Evolutionary conservation across 164 flowering plant genomes (phyloP).

Genomic region (Nymphaea colorata): DNA sequence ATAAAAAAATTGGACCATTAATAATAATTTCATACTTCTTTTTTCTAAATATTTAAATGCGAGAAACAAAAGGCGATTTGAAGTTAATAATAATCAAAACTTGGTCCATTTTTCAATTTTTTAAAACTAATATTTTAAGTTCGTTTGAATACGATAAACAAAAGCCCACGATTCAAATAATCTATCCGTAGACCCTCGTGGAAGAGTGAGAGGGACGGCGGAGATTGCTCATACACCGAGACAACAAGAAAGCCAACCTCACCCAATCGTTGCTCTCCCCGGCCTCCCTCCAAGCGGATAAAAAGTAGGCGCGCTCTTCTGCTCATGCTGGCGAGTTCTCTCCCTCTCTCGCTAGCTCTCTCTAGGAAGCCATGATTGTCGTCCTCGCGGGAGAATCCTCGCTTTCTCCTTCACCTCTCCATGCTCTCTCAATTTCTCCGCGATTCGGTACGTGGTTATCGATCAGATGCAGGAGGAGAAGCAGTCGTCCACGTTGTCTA

Average conservation of each 20-base stretch:
- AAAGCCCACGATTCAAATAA: no score
- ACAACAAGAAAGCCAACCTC: not conserved
- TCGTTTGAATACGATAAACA: no score
- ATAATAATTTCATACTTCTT: no score
- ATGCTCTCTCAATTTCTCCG: not conserved
- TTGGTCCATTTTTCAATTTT: no score
- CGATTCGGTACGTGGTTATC: not conserved
- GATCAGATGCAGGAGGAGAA: not conserved
- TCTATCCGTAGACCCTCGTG: no score
- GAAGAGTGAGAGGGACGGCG: not conserved
- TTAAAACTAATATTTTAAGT: no score
- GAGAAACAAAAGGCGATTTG: no score
- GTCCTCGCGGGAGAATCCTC: not conserved
- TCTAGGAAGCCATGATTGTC: not conserved
- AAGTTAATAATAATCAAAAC: no score
- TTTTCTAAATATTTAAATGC: no score
- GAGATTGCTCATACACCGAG: not conserved
- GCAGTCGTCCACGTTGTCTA: not conserved
- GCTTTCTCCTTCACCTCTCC: not conserved
- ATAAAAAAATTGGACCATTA: no score
- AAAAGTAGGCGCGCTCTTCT: no score
- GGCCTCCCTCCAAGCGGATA: not conserved
- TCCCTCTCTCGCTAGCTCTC: not conserved
- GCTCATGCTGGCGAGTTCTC: no score
- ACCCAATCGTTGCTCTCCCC: not conserved